phyloP scores from a whole-genome alignment of 2,329 filamentous ascomycete genomes.

The Fusarium palustre region DNA sequence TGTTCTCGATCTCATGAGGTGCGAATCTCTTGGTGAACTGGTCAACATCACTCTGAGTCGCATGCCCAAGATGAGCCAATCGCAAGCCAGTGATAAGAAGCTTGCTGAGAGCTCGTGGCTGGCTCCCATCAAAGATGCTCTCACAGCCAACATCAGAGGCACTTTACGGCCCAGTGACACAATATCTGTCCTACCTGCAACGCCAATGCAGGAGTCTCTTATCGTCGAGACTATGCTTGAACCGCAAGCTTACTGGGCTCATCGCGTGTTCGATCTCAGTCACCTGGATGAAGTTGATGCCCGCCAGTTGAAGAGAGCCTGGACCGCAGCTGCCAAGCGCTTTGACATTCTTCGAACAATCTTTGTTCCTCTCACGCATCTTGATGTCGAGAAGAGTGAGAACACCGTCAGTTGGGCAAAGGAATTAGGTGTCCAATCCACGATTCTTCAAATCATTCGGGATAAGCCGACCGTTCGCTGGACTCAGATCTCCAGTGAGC shows the following conservation, averaged over 20 bases:
- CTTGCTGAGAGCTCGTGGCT: slow-evolving; percentile 2
- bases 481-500: neutral
- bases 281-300: slow-evolving; percentile 11
- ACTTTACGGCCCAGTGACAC: slow-evolving; percentile 12
- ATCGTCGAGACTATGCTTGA: slow-evolving; percentile 31
- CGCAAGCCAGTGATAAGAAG: rapidly evolving
- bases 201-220: slow-evolving; percentile 25
- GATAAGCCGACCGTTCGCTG: slow-evolving; percentile 6
- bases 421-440: neutral
- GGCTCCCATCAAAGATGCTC: neutral
- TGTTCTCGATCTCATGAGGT: slow-evolving; percentile 25
- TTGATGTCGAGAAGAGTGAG: neutral
- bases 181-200: neutral
- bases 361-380: slow-evolving; percentile 16
- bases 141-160: slow-evolving; percentile 1
- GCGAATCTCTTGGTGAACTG: slow-evolving; percentile 7
- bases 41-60: slow-evolving; percentile 8
- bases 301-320: slow-evolving; percentile 14
- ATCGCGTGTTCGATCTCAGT: slow-evolving; percentile 21
- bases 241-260: slow-evolving; percentile 27
- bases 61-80: neutral
- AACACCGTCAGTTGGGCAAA: slow-evolving; percentile 14
- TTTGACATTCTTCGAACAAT: slow-evolving; percentile 21
- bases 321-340: slow-evolving; percentile 11
- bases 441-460: slow-evolving; percentile 9